A percentile compares a stretch with the other conserved stretches of the same genome.
Evolutionary conservation across 768 basidiomycete species (phyloP).

Genomic region (Psilocybe azurescens): DNA sequence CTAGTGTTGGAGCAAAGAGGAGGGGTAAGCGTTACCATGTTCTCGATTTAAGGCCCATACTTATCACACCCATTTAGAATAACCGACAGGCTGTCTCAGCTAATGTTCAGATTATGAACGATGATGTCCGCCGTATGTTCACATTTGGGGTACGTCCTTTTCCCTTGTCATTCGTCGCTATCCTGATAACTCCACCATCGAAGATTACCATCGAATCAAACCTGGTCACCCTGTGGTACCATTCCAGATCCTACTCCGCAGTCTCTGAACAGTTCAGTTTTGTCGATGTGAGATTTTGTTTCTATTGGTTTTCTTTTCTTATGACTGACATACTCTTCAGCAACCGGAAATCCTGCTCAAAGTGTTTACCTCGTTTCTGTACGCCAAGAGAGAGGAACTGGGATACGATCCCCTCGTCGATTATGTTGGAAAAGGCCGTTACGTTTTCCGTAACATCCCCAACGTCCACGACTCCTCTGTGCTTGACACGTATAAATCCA

Average conservation of each 20-base stretch:
- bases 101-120: not conserved
- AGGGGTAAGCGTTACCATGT: too few species aligned
- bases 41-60: too few species aligned
- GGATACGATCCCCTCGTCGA: not conserved
- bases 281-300: not conserved
- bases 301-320: not conserved
- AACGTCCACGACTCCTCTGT: not conserved
- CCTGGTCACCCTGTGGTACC: not conserved
- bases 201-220: not conserved
- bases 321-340: not conserved
- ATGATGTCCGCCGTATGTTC: not conserved
- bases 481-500: not conserved
- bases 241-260: not conserved
- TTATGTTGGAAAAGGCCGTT: not conserved
- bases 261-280: not conserved
- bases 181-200: not conserved
- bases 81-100: too few species aligned
- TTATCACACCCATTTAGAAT: too few species aligned
- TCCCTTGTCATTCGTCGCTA: not conserved
- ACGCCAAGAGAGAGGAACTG: not conserved
- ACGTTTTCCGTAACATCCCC: not conserved
- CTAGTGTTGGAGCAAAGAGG: too few species aligned
- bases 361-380: slow-evolving; percentile 1
- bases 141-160: not conserved
- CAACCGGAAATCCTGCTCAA: not conserved